phyloP scores from a whole-genome alignment of 176 grass and related monocot species.

The Eleusine coracana region DNA sequence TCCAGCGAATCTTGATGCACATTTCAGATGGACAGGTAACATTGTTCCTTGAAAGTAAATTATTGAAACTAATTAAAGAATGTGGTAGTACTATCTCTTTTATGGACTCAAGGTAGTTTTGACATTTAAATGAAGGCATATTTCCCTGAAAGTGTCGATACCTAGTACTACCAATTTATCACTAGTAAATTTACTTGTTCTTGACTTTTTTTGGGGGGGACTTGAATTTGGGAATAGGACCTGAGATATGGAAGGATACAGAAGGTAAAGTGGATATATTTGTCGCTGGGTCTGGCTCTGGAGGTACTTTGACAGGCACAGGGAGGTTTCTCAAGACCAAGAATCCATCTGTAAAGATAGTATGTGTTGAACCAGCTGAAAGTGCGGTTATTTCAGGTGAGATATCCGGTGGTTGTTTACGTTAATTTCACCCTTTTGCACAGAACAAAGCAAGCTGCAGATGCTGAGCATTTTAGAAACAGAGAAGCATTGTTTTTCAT shows the following conservation, averaged over 20 bases:
- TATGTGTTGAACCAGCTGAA: constrained; percentile 87
- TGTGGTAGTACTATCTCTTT: background rate
- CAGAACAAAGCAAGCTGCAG: background rate
- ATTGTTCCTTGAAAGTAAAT: constrained; percentile 16
- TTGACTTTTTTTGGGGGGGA: background rate
- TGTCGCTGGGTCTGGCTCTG: constrained; percentile 71
- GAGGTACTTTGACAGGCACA: constrained; percentile 75
- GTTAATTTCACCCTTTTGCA: background rate
- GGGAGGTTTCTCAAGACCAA: constrained; percentile 86
- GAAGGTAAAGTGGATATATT: constrained; percentile 88
- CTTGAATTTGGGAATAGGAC: constrained; percentile 51
- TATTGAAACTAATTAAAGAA: constrained; percentile 6
- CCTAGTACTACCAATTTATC: background rate
- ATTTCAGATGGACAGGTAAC: constrained; percentile 80
- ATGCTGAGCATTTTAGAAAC: background rate
- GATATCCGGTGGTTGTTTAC: background rate
- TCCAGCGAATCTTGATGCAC: constrained; percentile 74
- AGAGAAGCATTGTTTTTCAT: background rate
- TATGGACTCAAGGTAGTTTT: background rate
- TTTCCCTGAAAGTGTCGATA: constrained; percentile 13
- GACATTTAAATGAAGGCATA: constrained; percentile 2
- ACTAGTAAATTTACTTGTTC: background rate
- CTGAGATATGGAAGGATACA: constrained; percentile 94
- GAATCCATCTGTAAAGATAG: constrained; percentile 65
- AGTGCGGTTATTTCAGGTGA: constrained; percentile 82